Evolutionary conservation across 148 eudicot species (phyloP), one percentile per base, ranked within the genome.

Genomic region (Cornus florida): DNA sequence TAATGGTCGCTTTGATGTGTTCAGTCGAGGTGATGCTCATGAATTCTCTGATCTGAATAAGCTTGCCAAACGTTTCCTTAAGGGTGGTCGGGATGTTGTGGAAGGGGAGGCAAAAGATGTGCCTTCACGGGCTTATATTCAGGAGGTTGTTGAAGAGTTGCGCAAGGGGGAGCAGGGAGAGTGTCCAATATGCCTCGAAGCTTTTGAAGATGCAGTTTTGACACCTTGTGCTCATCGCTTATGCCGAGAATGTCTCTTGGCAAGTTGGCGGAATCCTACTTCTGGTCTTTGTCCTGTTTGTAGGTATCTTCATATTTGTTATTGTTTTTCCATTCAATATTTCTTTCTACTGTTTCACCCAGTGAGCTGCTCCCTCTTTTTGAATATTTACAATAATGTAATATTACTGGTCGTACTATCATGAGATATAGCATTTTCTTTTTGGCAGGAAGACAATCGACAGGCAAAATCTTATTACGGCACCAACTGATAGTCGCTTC

Each of bases 131-230:
- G 99, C 98, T 78, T 96, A 92, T 88, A 77, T 96, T 87, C 87
- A 90, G 83, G 99, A 96, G 82, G 99, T 96, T 56, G 94, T 96
- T 33, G 92, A 93, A 76, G 99, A 96, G 82, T 83, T 96, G 74
- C 88, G 87, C 57, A 96, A 89, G 82, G 98, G 99, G 80, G 99
- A 93, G 85, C 88, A 92, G 56, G 99, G 97, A 86, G 99, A 96
- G 82, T 96, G 99, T 79, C 99, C 99, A 74, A 93, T 96, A 77
- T 96, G 99, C 86, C 97, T 96, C 82, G 99, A 96, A 87, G 95
- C 95, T 83, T 93, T 90, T 89, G 99, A 96, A 86, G 99, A 96
- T 90, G 93, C 99, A 66, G 95, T 96, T 33, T 85, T 96, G 88
- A 96, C 99, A 39, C 99, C 99, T 33, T 96, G 99, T 88, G 99